Evolutionary conservation across 306 rosid genomes (phyloP).

Genomic region (Cucumis sativus): Cucumber_9930_V3 NC_026656.2:2529001-2529500

Average conservation of each 20-base stretch:
- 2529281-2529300: too few species aligned
- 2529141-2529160: constrained; percentile 26
- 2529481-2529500: constrained; percentile 29
- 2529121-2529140: constrained; percentile 24
- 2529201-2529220: too few species aligned
- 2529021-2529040: constrained; percentile 17
- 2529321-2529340: too few species aligned
- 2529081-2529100: constrained; percentile 36
- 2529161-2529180: constrained; percentile 38
- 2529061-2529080: constrained; percentile 20
- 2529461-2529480: constrained; percentile 18
- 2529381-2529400: constrained; percentile 19
- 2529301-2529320: too few species aligned
- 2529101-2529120: constrained; percentile 16
- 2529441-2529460: constrained; percentile 11
- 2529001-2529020: constrained; percentile 13
- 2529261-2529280: too few species aligned
- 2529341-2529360: too few species aligned
- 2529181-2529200: background rate
- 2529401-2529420: constrained; percentile 19
- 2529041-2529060: constrained; percentile 23
- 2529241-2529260: too few species aligned
- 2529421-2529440: constrained; percentile 27
- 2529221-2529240: too few species aligned
- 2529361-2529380: too few species aligned